Conservation (phyloP, 2,329 filamentous ascomycete species). For the Pezicula carpinea region DNA sequence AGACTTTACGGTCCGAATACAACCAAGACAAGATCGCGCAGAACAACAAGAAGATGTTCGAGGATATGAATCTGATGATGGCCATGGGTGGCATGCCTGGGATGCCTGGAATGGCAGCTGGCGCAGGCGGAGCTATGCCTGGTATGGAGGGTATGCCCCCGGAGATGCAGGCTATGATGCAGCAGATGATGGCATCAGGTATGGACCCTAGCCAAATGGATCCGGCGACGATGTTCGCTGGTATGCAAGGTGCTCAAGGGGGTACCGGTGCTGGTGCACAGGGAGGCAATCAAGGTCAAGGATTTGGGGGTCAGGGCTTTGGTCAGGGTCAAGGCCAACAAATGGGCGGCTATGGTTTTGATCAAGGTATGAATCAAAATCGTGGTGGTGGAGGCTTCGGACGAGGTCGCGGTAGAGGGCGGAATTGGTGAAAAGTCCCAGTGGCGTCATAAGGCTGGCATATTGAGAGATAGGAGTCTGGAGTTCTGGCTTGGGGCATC, state of each 20-base stretch:
- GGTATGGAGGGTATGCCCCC: conserved; percentile 61
- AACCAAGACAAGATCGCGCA: conserved; percentile 58
- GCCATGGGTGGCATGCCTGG: conserved; percentile 42
- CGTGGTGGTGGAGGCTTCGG: conserved; percentile 29
- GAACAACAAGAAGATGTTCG: conserved; percentile 75
- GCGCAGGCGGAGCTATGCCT: conserved; percentile 37
- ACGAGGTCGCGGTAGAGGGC: conserved; percentile 24
- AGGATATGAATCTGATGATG: conserved; percentile 69
- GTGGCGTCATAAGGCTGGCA: too few relatives aligned
- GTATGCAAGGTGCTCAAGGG: conserved; percentile 44
- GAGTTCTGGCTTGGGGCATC: too few relatives aligned
- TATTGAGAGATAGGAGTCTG: too few relatives aligned
- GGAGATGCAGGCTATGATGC: conserved; percentile 66
- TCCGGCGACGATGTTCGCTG: conserved; percentile 55
- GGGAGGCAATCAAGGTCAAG: conserved; percentile 37
- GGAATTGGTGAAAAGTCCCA: conserved; percentile 16
- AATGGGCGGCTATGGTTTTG: conserved; percentile 23
- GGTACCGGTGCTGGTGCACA: conserved; percentile 43
- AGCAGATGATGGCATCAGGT: conserved; percentile 63
- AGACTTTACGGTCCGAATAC: conserved; percentile 71
- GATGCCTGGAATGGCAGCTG: conserved; percentile 37
- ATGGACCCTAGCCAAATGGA: conserved; percentile 66
- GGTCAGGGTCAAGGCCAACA: conserved; percentile 28
- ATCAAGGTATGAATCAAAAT: conserved; percentile 24
- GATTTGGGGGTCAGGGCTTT: conserved; percentile 49